Evolutionary conservation across 768 basidiomycete genomes (phyloP).

Genomic region (Kondoa subrosea): DNA sequence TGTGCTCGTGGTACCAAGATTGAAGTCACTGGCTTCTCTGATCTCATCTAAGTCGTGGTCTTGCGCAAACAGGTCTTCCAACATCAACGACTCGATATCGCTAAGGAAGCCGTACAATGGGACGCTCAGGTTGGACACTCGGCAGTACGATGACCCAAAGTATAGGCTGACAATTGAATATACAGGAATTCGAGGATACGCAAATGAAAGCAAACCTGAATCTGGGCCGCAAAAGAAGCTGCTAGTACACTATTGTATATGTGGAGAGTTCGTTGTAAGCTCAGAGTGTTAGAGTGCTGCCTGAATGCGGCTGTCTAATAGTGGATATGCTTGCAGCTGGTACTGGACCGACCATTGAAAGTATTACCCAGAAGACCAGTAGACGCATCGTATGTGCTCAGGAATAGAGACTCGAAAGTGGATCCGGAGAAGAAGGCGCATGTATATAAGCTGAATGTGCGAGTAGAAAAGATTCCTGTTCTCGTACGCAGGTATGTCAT

Average conservation of each 20-base stretch:
- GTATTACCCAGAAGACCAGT: background rate
- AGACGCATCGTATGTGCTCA: background rate
- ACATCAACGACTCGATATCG: background rate
- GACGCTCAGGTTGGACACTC: background rate
- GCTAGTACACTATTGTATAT: background rate
- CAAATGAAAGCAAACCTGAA: background rate
- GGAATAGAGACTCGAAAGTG: background rate
- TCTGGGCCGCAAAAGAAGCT: background rate
- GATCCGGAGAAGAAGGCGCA: background rate
- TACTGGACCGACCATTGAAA: background rate
- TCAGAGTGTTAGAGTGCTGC: background rate
- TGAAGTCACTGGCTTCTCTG: background rate
- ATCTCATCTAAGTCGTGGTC: background rate
- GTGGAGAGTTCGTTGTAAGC: background rate
- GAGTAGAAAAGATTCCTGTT: background rate
- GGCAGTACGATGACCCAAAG: background rate
- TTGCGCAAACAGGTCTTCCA: background rate
- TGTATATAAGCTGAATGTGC: background rate
- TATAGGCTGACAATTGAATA: background rate
- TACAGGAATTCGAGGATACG: background rate
- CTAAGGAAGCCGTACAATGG: background rate
- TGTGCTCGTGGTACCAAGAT: background rate
- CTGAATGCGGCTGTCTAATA: background rate
- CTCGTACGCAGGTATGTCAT: background rate
- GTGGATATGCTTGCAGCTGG: background rate